Evolutionary conservation across 306 rosid genomes (phyloP).

Genomic region (Begonia fuchsioides): DNA sequence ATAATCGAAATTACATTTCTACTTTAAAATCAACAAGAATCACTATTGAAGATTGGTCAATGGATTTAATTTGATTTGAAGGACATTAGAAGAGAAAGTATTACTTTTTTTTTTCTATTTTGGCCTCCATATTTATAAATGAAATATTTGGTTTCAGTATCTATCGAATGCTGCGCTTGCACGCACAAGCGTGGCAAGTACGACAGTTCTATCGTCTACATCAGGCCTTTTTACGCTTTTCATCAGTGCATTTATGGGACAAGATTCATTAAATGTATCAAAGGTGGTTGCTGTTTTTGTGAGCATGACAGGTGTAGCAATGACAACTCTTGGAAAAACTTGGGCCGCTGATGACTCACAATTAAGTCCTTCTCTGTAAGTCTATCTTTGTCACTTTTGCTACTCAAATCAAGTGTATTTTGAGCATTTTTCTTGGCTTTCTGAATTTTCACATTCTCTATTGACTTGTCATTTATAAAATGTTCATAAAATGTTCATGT

Average conservation of each 20-base stretch:
- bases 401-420: too few relatives aligned
- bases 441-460: too few relatives aligned
- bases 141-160: constrained; percentile 39
- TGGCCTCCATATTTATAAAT: not conserved
- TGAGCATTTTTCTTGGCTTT: too few relatives aligned
- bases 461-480: too few relatives aligned
- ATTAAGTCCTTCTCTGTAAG: constrained; percentile 39
- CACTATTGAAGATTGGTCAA: too few relatives aligned
- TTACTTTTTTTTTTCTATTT: too few relatives aligned
- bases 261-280: constrained; percentile 67
- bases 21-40: too few relatives aligned
- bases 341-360: constrained; percentile 81
- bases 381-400: not conserved
- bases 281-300: constrained; percentile 85
- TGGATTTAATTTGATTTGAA: not conserved
- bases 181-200: constrained; percentile 92
- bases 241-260: constrained; percentile 67
- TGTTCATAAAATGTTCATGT: too few relatives aligned
- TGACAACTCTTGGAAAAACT: constrained; percentile 93
- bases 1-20: too few relatives aligned
- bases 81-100: constrained; percentile 1
- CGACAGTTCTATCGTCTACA: constrained; percentile 92
- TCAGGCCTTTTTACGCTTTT: constrained; percentile 98
- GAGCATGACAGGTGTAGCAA: constrained; percentile 88
- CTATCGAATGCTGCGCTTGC: constrained; percentile 98